Evolutionary conservation across 495 filamentous ascomycete species (phyloP), one percentile per base, ranked within the genome.

Genomic region (Neurospora cerealis): DNA sequence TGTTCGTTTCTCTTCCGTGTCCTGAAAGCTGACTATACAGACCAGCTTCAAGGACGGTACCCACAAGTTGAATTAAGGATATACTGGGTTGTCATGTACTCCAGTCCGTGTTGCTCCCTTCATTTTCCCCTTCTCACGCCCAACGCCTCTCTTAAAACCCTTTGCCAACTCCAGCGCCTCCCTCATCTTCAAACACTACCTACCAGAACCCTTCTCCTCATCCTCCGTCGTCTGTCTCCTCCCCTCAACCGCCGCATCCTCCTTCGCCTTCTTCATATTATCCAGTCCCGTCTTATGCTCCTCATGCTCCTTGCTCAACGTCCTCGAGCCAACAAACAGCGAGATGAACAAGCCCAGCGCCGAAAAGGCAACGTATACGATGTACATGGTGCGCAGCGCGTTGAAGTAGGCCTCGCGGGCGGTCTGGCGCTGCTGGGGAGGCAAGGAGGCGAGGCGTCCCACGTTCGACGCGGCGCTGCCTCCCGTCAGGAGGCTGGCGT

Each of bases 381-480:
- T 92, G 86, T 89, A 94, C 88, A 93, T 92, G 42, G 86, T 88
- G 69, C 81, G 85, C 72, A 93, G 76, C 36, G 86, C 84, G 44
- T 87, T 83, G 62, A 84, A 88, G 72, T 89, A 92, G 0, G 88
- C 88, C 0, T 75, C 74, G 5, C 86, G 82, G 0, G 89, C 88
- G 36, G 89, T 82, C 0, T 75, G 73, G 40, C 85, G 83, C 69
- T 89, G 83, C 7, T 78, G 78, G 0, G 85, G 78, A 0, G 85
- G 85, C 0, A 93, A 83, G 0, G 80, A 71, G 15, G 80, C 77
- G 21, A 93, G 86, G 1, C 91, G 78, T 5, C 83, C 83, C 7
- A 89, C 89, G 69, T 86, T 89, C 19, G 88, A 85, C 11, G 88
- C 91, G 4, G 90, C 87, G 62, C 88, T 88, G 28, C 77, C 77